These are phyloP conservation scores for Cystofilobasidium capitatum DNA, from an alignment of 768 basidiomycete genomes.

Conservation along the genomic window DNA sequence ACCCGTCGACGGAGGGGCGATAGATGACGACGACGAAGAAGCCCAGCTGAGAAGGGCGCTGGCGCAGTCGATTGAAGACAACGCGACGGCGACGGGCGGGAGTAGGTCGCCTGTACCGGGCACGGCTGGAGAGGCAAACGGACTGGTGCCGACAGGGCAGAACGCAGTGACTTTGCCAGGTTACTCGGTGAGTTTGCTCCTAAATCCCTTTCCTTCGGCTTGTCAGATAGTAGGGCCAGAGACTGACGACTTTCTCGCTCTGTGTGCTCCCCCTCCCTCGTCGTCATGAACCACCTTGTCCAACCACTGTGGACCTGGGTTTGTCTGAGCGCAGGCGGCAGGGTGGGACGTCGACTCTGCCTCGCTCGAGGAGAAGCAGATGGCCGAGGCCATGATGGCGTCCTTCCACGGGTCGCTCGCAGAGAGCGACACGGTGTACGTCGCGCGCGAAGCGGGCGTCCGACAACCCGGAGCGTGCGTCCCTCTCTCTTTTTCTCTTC, in stretches of 20 bases:
- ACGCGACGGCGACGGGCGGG: constrained; percentile 30
- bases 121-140: not conserved
- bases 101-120: not conserved
- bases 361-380: not conserved
- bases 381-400: constrained; percentile 3
- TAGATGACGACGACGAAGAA: constrained; percentile 17
- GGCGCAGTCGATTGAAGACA: constrained; percentile 19
- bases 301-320: not conserved
- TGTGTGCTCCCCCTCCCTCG: not conserved
- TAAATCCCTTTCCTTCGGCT: too few species aligned
- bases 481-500: not conserved
- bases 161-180: too few species aligned
- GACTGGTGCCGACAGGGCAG: not conserved
- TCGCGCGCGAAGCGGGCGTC: not conserved
- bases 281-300: not conserved
- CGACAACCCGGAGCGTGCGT: not conserved
- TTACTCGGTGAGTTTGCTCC: too few species aligned
- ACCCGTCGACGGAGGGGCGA: too few species aligned
- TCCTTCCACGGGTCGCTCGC: not conserved
- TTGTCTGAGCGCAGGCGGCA: not conserved
- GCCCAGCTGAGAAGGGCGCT: constrained; percentile 32
- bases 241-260: not conserved
- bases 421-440: not conserved
- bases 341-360: not conserved
- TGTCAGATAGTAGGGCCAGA: not conserved